Percentiles rank a stretch among this genome's conserved stretches.
phyloP scores from a whole-genome alignment of 352 stramenopile genomes.

The Phytopythium litorale region DNA sequence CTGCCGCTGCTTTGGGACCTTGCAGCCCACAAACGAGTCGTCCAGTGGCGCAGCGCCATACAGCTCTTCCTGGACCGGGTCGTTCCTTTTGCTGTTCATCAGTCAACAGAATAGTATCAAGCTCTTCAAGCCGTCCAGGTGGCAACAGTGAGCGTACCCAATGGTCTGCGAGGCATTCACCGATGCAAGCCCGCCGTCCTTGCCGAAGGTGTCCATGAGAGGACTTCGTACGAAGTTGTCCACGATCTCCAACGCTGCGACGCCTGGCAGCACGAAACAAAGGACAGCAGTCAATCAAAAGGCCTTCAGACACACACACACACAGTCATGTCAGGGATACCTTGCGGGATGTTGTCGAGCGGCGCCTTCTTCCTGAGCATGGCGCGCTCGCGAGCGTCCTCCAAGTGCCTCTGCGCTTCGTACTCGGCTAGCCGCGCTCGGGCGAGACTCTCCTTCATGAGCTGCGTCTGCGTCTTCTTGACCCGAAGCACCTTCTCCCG shows the following conservation, averaged over 20 bases:
- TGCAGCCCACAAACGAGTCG: conserved; percentile 51
- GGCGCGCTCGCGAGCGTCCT: conserved; percentile 16
- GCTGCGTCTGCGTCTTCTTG: conserved; percentile 73
- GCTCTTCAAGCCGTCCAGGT: not conserved
- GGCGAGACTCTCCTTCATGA: conserved; percentile 67
- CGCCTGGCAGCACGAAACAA: conserved; percentile 25
- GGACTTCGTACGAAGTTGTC: conserved; percentile 75
- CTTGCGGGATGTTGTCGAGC: conserved; percentile 49
- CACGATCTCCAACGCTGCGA: conserved; percentile 75
- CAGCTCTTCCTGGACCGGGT: conserved; percentile 58
- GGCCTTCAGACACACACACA: not conserved
- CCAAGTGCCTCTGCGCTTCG: conserved; percentile 27
- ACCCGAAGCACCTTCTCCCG: conserved; percentile 64
- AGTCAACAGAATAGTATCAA: not conserved
- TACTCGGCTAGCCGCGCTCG: conserved; percentile 56
- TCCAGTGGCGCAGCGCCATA: conserved; percentile 45
- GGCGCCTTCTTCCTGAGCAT: conserved; percentile 33
- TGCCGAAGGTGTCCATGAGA: conserved; percentile 62
- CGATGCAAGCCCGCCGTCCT: not conserved
- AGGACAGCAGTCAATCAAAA: not conserved
- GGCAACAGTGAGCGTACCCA: not conserved
- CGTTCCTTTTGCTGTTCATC: conserved; percentile 11
- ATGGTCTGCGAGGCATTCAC: not conserved
- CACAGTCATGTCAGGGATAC: conserved; percentile 14
- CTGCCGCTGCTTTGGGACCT: conserved; percentile 14